These are phyloP conservation scores for Trametes versicolor DNA, from an alignment of 1,284 basidiomycete species.

Conservation along the genomic window DNA sequence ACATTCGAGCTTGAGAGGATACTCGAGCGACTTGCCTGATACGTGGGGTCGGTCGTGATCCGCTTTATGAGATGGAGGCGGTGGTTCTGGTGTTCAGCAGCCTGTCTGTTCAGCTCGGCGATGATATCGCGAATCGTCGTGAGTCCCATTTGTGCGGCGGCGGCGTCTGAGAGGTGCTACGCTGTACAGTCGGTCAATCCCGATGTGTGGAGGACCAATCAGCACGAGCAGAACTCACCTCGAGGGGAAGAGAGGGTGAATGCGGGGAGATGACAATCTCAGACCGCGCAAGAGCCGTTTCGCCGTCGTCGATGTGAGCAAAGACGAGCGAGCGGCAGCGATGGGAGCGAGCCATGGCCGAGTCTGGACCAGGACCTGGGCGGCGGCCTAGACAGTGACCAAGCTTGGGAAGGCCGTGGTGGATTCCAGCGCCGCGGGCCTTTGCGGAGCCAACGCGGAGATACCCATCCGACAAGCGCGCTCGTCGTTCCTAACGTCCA, in stretches of 20 bases:
- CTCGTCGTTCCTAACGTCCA: constrained; percentile 10
- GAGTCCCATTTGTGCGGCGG: constrained; percentile 23
- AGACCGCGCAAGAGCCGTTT: constrained; percentile 7
- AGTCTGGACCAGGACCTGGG: constrained; percentile 17
- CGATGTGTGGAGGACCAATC: background rate
- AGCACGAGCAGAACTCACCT: constrained; percentile 5
- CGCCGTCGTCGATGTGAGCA: constrained; percentile 9
- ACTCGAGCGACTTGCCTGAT: constrained; percentile 30
- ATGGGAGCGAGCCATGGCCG: constrained; percentile 12
- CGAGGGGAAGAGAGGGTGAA: background rate
- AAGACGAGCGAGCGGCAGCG: constrained; percentile 6
- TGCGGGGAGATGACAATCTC: constrained; percentile 1
- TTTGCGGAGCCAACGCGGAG: constrained; percentile 24
- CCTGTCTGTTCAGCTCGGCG: constrained; percentile 36
- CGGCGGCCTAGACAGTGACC: constrained; percentile 23
- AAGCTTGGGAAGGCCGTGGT: constrained; percentile 12
- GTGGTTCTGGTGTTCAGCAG: constrained; percentile 34
- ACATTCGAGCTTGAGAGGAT: constrained; percentile 13
- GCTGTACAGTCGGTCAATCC: constrained; percentile 1
- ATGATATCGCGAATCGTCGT: constrained; percentile 36
- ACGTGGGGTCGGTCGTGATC: constrained; percentile 32
- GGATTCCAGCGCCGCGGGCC: constrained; percentile 18
- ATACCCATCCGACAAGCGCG: constrained; percentile 7
- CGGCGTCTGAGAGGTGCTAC: background rate
- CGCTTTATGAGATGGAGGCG: constrained; percentile 33